Evolutionary conservation across 352 stramenopile species (phyloP).

Genomic region (Phytophthora crassamura): DNA sequence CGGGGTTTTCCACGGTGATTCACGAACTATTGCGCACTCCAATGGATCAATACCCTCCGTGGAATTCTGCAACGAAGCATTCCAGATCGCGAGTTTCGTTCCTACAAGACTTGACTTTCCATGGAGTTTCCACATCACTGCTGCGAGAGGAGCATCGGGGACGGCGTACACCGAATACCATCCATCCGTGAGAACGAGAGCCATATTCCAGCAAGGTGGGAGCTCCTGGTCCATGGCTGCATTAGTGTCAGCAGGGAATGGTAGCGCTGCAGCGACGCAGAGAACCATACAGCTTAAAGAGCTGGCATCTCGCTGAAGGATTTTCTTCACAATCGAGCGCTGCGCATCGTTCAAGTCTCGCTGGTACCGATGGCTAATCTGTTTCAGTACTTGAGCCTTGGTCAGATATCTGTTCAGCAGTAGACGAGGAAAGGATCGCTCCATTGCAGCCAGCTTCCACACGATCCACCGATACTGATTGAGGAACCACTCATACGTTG

Average conservation of each 20-base stretch:
- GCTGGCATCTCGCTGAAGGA: conserved; percentile 72
- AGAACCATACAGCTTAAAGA: conserved; percentile 72
- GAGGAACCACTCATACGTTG: conserved; percentile 63
- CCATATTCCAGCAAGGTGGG: conserved; percentile 62
- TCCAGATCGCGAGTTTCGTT: conserved; percentile 74
- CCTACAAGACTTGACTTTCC: conserved; percentile 47
- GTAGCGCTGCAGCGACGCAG: conserved; percentile 61
- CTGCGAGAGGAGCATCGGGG: conserved; percentile 49
- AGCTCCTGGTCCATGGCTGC: conserved; percentile 44
- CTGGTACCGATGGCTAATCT: conserved; percentile 58
- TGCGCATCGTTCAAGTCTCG: conserved; percentile 59
- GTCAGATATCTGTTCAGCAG: conserved; percentile 67
- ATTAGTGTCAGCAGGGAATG: conserved; percentile 39
- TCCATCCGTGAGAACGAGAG: conserved; percentile 73
- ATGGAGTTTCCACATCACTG: conserved; percentile 59
- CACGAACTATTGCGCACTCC: conserved; percentile 56
- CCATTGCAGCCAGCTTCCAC: conserved; percentile 72
- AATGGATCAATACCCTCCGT: conserved; percentile 72
- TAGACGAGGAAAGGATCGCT: conserved; percentile 54
- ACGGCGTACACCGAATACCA: conserved; percentile 77
- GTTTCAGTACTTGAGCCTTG: conserved; percentile 61
- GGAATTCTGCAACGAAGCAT: conserved; percentile 67
- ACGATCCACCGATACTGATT: conserved; percentile 84
- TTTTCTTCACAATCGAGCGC: conserved; percentile 70
- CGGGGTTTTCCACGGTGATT: conserved; percentile 50